These are phyloP conservation scores for Primulina huaijiensis DNA, from an alignment of 257 asterid species.

Conservation along the genomic window DNA sequence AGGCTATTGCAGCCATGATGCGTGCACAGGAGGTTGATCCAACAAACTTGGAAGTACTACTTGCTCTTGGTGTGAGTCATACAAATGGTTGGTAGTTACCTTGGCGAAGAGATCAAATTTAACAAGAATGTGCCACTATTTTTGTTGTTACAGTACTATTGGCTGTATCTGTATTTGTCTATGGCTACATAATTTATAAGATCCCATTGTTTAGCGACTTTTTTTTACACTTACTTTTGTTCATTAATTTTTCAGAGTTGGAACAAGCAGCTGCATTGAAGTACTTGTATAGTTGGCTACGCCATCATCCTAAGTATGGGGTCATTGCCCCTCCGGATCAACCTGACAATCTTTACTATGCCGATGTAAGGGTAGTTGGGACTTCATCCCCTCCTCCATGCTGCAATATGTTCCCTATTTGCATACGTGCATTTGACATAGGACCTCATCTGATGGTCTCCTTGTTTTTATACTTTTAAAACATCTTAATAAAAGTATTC, in stretches of 20 bases:
- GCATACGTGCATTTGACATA: background rate
- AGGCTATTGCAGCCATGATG: constrained; percentile 99
- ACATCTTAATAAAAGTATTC: constrained; percentile 2
- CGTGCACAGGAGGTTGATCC: constrained; percentile 96
- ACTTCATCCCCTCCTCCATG: constrained; percentile 15
- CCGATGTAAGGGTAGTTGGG: constrained; percentile 60
- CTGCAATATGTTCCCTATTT: constrained; percentile 6
- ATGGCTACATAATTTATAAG: background rate
- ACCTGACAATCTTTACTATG: constrained; percentile 76
- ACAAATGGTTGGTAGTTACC: constrained; percentile 79
- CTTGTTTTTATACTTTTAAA: constrained; percentile 2
- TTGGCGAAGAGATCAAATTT: constrained; percentile 14
- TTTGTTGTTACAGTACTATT: background rate
- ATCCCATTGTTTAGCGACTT: background rate
- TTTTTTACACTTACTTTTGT: constrained; percentile 13
- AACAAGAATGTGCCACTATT: background rate
- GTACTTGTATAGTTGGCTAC: constrained; percentile 92
- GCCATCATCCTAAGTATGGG: constrained; percentile 87
- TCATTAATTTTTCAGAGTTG: constrained; percentile 59
- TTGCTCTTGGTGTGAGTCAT: constrained; percentile 98
- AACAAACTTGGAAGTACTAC: constrained; percentile 92
- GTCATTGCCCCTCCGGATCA: constrained; percentile 61
- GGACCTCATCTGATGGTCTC: background rate
- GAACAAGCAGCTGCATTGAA: constrained; percentile 94
- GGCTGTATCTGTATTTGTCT: background rate